These are phyloP conservation scores for Arthroderma uncinatum DNA, from an alignment of 2,329 filamentous ascomycete genomes.

Conservation along the genomic window DNA sequence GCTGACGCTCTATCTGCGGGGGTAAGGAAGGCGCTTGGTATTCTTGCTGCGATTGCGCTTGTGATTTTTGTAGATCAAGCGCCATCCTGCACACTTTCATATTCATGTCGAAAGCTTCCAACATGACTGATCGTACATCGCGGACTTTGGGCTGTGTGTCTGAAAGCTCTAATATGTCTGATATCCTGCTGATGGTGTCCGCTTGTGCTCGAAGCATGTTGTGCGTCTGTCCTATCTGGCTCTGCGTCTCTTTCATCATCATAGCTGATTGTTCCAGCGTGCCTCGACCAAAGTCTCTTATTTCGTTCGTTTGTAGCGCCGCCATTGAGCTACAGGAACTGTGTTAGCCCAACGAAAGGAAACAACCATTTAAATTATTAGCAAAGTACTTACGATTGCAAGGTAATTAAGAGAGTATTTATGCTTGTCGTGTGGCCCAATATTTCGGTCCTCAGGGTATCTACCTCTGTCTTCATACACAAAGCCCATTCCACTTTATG, in stretches of 20 bases:
- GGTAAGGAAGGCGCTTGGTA: conserved; percentile 2
- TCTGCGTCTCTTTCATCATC: conserved; percentile 1
- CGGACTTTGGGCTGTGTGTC: neutral
- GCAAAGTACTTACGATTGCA: conserved; percentile 7
- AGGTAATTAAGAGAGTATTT: conserved; percentile 9
- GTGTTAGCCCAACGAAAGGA: neutral
- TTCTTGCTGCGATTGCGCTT: neutral
- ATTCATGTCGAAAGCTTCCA: conserved; percentile 7
- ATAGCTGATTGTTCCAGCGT: conserved; percentile 5
- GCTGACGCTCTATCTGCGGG: conserved; percentile 6
- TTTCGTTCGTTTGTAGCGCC: neutral
- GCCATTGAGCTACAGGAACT: neutral
- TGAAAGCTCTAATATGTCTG: neutral
- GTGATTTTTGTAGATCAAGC: conserved; percentile 8
- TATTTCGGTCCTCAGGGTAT: conserved; percentile 7
- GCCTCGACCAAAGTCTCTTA: neutral
- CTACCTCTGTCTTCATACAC: conserved; percentile 8
- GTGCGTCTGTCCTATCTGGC: conserved; percentile 2
- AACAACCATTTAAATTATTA: neutral
- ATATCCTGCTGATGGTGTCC: neutral
- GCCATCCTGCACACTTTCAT: conserved; percentile 7
- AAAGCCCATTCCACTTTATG: conserved; percentile 11
- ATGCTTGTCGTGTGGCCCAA: conserved; percentile 7
- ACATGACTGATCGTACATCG: conserved; percentile 3
- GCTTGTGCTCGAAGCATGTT: conserved; percentile 5